Percentiles rank a stretch among this genome's conserved stretches.
Evolutionary conservation across 768 basidiomycete species (phyloP).

Genomic region (Lactarius hatsudake): DNA sequence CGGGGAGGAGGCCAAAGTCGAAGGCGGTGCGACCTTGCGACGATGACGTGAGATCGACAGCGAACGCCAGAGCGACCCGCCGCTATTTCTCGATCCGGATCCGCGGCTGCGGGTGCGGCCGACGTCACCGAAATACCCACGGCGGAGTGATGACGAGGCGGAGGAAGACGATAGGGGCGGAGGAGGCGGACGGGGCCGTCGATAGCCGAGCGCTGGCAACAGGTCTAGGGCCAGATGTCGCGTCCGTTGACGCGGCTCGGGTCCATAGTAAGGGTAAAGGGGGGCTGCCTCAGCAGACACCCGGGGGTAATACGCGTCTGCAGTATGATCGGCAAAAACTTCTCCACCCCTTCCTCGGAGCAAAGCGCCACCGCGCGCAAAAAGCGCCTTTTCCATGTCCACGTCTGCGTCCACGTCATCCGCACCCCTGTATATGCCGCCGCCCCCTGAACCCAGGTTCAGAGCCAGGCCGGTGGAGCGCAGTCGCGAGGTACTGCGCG

Average conservation of each 20-base stretch:
- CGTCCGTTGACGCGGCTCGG: slow-evolving; percentile 13
- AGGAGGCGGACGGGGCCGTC: neutral
- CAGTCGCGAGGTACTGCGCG: neutral
- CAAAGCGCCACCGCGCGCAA: slow-evolving; percentile 4
- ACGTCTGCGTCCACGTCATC: neutral
- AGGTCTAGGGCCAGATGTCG: neutral
- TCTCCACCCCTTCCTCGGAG: neutral
- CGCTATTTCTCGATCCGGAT: neutral
- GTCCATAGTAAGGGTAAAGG: neutral
- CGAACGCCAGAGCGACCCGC: slow-evolving; percentile 17
- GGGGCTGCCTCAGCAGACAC: neutral
- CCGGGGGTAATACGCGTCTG: neutral
- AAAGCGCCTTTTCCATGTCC: slow-evolving; percentile 25
- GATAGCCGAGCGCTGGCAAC: neutral
- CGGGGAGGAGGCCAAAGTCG: slow-evolving; percentile 6
- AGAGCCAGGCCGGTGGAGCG: slow-evolving; percentile 1
- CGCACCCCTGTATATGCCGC: neutral
- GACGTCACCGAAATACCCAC: neutral
- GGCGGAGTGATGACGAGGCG: neutral
- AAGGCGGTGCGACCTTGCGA: neutral
- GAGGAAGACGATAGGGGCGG: neutral
- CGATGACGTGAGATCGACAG: slow-evolving; percentile 9
- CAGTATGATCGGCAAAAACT: neutral
- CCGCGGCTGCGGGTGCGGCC: neutral
- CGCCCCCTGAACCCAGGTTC: neutral